Conservation (phyloP, 495 filamentous ascomycete species). For the Xylaria cubensis region DNA sequence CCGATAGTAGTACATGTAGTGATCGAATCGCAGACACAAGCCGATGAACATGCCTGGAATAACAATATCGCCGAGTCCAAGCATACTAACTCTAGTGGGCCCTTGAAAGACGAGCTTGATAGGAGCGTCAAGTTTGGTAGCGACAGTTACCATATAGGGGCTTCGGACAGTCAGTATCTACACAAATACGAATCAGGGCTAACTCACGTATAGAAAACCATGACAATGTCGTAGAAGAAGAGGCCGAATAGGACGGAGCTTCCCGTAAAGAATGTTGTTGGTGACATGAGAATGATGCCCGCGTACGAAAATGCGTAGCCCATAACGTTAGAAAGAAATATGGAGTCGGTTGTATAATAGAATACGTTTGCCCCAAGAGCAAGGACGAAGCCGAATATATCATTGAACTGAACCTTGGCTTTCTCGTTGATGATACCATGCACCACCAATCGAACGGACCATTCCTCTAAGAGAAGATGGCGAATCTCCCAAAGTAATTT, state of each 20-base stretch:
- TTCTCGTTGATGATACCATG: constrained; percentile 47
- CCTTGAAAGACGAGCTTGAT: constrained; percentile 92
- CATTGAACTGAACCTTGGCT: constrained; percentile 45
- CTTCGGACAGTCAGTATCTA: constrained; percentile 39
- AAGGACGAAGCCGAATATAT: constrained; percentile 63
- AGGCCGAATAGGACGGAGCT: constrained; percentile 76
- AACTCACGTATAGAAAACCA: constrained; percentile 90
- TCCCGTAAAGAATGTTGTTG: constrained; percentile 86
- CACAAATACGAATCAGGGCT: not conserved
- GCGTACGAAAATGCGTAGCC: constrained; percentile 87
- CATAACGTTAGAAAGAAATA: constrained; percentile 83
- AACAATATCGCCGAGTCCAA: constrained; percentile 92
- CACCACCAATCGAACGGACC: constrained; percentile 52
- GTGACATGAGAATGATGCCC: constrained; percentile 82
- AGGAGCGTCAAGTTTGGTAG: constrained; percentile 86
- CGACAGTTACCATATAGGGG: constrained; percentile 95
- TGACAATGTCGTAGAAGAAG: constrained; percentile 95
- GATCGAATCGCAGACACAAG: constrained; percentile 86
- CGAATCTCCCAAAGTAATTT: constrained; percentile 53
- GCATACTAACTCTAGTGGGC: constrained; percentile 73
- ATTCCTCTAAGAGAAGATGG: constrained; percentile 51
- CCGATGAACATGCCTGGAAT: constrained; percentile 93
- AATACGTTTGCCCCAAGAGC: constrained; percentile 64
- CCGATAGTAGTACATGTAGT: constrained; percentile 78
- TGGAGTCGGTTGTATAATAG: constrained; percentile 74